Base-by-base conservation (phyloP, 345 rosid genomes). In the Mangifera indica region DNA sequence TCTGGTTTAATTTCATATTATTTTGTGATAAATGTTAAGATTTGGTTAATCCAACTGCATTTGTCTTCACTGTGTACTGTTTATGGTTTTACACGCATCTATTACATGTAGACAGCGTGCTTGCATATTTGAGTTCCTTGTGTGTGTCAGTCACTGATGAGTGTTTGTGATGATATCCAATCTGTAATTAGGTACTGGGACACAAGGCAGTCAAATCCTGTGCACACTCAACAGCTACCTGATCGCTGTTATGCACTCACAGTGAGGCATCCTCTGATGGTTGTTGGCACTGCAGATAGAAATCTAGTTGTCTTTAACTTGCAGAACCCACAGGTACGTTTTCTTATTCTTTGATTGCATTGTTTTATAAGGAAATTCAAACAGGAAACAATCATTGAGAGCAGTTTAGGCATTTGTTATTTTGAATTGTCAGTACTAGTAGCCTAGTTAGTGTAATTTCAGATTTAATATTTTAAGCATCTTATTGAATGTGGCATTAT, bases 281-380 rank as follows among this genome's bases (percentile, higher is more conserved):
- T 96, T 78, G 98, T 93, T 45, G 99, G 90, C 45, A 93, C 99
- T 72, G 99, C 98, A 1, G 99, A 96, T 67, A 87, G 98, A 83
- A 93, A 96, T 81, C 78, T 96, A 52, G 78, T 93, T 62, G 84
- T 93, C 72, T 93, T 79, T 78, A 91, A 96, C 83, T 78, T 93
- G 85, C 92, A 89, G 81, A 91, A 79, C 73, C 98, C 99, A 66
- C 97, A 96, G 98, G 98, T 91, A 70, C 66, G 51, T 53, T 66
- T 67, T 67, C 71, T 49, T 18, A 24, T 76, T 21, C 53, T 29
- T 25, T 49, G 6, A 64, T 5, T 17, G 49, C 65, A 17, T 26
- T 59, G 4, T 49, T 58, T 25, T 25, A 18, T 21, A 45, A 20
- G 4, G 20, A 46, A 44, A 26, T 7, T 48, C 10, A 17, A 45